phyloP scores from a whole-genome alignment of 257 asterid genomes.

The Leonotis leonurus region DNA sequence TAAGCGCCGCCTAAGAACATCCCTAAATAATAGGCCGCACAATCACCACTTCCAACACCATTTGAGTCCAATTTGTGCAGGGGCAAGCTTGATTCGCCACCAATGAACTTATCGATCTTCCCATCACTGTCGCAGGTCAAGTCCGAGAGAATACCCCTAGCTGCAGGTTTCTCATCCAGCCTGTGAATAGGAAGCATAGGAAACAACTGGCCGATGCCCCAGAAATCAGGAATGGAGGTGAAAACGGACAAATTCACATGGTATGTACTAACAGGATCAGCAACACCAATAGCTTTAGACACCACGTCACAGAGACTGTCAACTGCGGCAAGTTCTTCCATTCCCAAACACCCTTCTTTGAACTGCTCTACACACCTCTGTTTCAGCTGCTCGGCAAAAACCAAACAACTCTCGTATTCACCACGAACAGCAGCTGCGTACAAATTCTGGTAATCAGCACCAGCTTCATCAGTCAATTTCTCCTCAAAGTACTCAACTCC shows the following conservation, averaged over 20 bases:
- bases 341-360: constrained; percentile 66
- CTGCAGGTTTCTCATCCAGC: constrained; percentile 62
- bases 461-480: constrained; percentile 49
- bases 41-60: constrained; percentile 21
- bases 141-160: constrained; percentile 68
- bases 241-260: constrained; percentile 74
- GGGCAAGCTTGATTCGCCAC: constrained; percentile 85
- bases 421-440: constrained; percentile 62
- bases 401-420: constrained; percentile 53
- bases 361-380: constrained; percentile 81
- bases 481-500: constrained; percentile 51
- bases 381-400: constrained; percentile 75
- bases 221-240: constrained; percentile 94
- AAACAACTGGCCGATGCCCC: constrained; percentile 86
- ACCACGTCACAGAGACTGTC: constrained; percentile 75
- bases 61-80: constrained; percentile 56
- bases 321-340: constrained; percentile 78
- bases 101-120: constrained; percentile 78
- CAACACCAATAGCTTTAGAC: constrained; percentile 54
- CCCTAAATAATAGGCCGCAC: constrained; percentile 58
- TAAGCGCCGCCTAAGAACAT: constrained; percentile 98
- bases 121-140: constrained; percentile 97
- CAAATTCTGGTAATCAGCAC: constrained; percentile 48
- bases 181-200: constrained; percentile 88
- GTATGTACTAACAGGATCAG: constrained; percentile 61